These are phyloP conservation scores for Cladophialophora bantiana DNA, from an alignment of 2,329 filamentous ascomycete genomes.

Conservation along the genomic window DNA sequence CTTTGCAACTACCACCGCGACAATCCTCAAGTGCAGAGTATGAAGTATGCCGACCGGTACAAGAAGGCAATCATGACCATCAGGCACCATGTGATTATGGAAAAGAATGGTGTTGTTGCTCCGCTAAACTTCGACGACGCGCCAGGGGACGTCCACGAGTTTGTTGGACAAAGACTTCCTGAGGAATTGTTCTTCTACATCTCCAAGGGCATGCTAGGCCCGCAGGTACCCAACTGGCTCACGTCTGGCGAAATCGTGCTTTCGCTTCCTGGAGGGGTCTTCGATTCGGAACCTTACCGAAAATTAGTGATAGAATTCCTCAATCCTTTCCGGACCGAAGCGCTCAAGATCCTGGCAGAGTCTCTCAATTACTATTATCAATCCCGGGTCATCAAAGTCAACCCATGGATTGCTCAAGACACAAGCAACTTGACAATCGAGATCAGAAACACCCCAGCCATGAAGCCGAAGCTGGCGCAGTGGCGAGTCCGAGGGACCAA, in stretches of 20 bases:
- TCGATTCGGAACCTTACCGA: constrained; percentile 79
- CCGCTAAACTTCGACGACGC: constrained; percentile 76
- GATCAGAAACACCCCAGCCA: constrained; percentile 62
- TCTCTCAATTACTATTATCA: constrained; percentile 83
- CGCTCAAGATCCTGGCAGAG: constrained; percentile 78
- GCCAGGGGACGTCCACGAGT: constrained; percentile 84
- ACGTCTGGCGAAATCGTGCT: constrained; percentile 80
- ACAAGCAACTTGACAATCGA: constrained; percentile 71
- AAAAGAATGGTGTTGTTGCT: constrained; percentile 75
- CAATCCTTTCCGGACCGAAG: constrained; percentile 74
- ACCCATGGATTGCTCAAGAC: constrained; percentile 81
- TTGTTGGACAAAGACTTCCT: constrained; percentile 87
- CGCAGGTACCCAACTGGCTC: constrained; percentile 81
- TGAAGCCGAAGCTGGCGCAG: constrained; percentile 61
- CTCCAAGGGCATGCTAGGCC: constrained; percentile 79
- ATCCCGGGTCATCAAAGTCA: constrained; percentile 77
- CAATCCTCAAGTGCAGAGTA: constrained; percentile 72
- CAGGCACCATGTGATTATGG: constrained; percentile 85
- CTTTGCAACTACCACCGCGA: constrained; percentile 82
- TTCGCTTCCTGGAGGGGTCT: constrained; percentile 83
- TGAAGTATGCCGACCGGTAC: constrained; percentile 84
- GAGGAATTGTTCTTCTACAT: constrained; percentile 91
- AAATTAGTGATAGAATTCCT: constrained; percentile 78
- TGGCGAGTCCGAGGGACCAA: constrained; percentile 74
- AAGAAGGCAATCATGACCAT: constrained; percentile 84